phyloP scores from a whole-genome alignment of 129 eudicot species.

The Gnaphalium uliginosum region DNA sequence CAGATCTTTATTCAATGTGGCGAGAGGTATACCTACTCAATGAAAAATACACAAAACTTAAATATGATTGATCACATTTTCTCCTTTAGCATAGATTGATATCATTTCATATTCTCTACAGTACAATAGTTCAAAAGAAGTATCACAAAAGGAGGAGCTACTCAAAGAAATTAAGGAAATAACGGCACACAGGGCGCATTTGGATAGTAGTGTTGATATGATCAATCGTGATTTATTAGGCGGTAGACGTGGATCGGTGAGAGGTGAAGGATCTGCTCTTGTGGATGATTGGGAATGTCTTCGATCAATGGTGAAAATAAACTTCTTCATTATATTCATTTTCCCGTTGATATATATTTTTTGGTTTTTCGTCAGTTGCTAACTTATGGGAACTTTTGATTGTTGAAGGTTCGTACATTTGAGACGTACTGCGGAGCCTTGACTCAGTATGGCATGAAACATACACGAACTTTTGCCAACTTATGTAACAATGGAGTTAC shows the following conservation, averaged over 20 bases:
- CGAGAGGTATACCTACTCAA: conserved; percentile 25
- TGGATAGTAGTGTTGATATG: conserved; percentile 19
- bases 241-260: background rate
- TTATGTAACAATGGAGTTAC: conserved; percentile 60
- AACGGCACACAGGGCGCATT: conserved; percentile 25
- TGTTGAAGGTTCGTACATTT: conserved; percentile 51
- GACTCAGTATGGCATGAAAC: conserved; percentile 79
- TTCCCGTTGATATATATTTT: background rate
- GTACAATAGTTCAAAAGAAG: conserved; percentile 19
- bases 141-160: conserved; percentile 8
- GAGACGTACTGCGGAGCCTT: conserved; percentile 53
- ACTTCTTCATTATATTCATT: background rate
- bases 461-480: conserved; percentile 69
- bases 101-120: background rate
- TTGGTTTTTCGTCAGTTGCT: background rate
- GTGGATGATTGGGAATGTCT: conserved; percentile 43
- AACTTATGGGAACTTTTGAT: background rate
- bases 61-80: background rate
- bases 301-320: conserved; percentile 27
- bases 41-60: background rate
- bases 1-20: conserved; percentile 74
- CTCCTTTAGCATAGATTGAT: background rate
- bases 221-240: conserved; percentile 22
- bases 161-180: conserved; percentile 29
- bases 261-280: conserved; percentile 27